Percentiles rank a stretch among this genome's conserved stretches.
These are phyloP conservation scores for Collariella sp. DNA, from an alignment of 495 filamentous ascomycete genomes.

Conservation along the genomic window DNA sequence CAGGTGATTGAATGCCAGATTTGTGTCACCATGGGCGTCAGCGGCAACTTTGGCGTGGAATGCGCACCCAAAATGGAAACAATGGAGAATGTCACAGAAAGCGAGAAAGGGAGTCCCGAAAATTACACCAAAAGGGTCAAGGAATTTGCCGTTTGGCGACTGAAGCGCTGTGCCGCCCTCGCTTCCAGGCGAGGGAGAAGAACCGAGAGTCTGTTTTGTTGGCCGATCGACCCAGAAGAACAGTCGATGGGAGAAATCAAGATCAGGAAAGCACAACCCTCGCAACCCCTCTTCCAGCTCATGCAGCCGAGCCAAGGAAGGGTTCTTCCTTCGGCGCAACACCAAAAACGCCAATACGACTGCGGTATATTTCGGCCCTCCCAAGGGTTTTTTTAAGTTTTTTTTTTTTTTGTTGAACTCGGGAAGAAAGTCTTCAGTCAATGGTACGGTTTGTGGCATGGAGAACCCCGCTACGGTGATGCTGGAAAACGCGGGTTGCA, in stretches of 20 bases:
- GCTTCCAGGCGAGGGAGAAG: no score
- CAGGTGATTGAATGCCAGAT: not conserved
- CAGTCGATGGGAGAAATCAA: not conserved
- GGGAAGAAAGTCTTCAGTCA: not conserved
- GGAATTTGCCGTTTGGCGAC: not conserved
- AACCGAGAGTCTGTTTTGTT: no score
- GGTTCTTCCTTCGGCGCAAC: not conserved
- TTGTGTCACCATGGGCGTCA: not conserved
- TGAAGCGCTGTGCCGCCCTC: conserved; percentile 1
- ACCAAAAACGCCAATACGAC: not conserved
- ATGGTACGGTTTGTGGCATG: not conserved
- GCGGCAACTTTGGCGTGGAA: not conserved
- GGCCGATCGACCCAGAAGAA: not conserved
- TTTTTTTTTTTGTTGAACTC: not conserved
- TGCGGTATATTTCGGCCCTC: conserved; percentile 15
- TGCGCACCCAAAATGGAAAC: not conserved
- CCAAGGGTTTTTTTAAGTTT: no score
- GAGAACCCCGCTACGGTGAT: conserved; percentile 1
- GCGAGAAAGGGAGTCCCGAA: no score
- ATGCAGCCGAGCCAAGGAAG: not conserved
- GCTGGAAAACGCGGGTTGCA: conserved; percentile 2
- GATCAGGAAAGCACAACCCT: not conserved
- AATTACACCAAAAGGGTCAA: not conserved
- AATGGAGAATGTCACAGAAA: not conserved
- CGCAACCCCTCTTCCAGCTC: not conserved